Evolutionary conservation across 495 filamentous ascomycete species (phyloP), one percentile per base, ranked within the genome.

Genomic region (Aspergillus cristatus): DNA sequence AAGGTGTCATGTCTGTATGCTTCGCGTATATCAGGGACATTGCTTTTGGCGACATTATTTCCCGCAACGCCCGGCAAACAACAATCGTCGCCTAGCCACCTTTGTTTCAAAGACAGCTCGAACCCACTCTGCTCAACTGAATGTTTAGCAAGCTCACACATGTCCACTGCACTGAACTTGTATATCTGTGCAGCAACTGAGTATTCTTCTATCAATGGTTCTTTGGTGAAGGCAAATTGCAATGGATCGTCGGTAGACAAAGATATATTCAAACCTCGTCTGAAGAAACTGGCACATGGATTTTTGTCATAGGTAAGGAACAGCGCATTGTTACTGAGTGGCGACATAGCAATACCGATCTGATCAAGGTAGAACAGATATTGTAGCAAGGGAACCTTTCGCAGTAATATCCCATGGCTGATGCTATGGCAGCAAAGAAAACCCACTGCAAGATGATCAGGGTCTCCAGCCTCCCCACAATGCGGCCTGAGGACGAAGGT

Each of bases 301-400:
- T 98, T 98, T 40, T 94, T 79, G 57, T 98, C 91, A 55, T 98
- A 98, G 14, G 91, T 89, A 28, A 98, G 68, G 63, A 98, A 98
- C 18, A 98, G 61, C 0, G 91, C 91, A 50, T 98, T 98, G 69
- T 98, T 98, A 55, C 86, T 94, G 20, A 98, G 76, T 17, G 91
- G 91, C 7, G 91, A 97, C 91, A 98, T 98, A 38, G 91, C 91
- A 52, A 98, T 91, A 38, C 91, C 91, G 44, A 98, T 96, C 53
- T 94, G 88, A 50, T 98, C 88, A 15, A 98, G 76, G 47, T 98
- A 98, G 63, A 94, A 98, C 35, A 97, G 81, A 60, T 98, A 98
- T 53, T 98, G 91, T 42, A 98, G 58, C 33, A 98, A 58, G 3
- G 91, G 93, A 7, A 97, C 88, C 53, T 98, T 98, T 24, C 93